Conservation (phyloP, 495 filamentous ascomycete species). For the Venustampulla echinocandica region DNA sequence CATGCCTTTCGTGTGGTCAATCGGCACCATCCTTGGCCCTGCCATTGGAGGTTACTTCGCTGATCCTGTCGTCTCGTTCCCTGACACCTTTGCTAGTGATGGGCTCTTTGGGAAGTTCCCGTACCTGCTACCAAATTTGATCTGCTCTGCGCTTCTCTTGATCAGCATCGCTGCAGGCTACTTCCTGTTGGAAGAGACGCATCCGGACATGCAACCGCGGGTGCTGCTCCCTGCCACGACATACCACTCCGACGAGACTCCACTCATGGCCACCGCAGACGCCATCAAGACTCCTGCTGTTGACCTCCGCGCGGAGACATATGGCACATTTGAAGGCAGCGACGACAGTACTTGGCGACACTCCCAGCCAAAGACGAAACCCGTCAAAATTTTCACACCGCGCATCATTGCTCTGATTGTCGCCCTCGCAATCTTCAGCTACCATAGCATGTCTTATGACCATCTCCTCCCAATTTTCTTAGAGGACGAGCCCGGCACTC, state of each 20-base stretch:
- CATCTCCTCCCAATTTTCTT: slow-evolving; percentile 89
- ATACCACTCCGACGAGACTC: slow-evolving; percentile 21
- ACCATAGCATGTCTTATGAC: slow-evolving; percentile 86
- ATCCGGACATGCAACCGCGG: slow-evolving; percentile 47
- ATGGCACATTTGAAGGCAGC: slow-evolving; percentile 24
- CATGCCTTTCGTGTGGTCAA: slow-evolving; percentile 69
- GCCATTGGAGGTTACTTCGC: slow-evolving; percentile 57
- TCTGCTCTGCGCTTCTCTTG: slow-evolving; percentile 71
- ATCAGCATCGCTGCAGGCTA: slow-evolving; percentile 69
- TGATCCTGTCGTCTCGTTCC: slow-evolving; percentile 45
- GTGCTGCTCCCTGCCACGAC: slow-evolving; percentile 13
- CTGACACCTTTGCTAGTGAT: slow-evolving; percentile 58
- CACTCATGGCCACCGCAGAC: slow-evolving; percentile 21
- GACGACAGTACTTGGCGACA: slow-evolving; percentile 10
- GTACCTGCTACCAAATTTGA: slow-evolving; percentile 86
- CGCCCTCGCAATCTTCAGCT: slow-evolving; percentile 86
- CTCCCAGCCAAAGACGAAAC: slow-evolving; percentile 15
- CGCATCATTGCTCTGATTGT: slow-evolving; percentile 76
- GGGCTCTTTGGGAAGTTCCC: slow-evolving; percentile 78
- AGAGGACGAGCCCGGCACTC: slow-evolving; percentile 13
- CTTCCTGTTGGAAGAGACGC: slow-evolving; percentile 91
- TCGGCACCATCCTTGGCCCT: slow-evolving; percentile 51
- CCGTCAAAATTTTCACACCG: slow-evolving; percentile 56
- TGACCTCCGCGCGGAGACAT: slow-evolving; percentile 61
- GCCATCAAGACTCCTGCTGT: slow-evolving; percentile 54